Evolutionary conservation across 768 basidiomycete species (phyloP).

Genomic region (Xerocomellus amylosporus): DNA sequence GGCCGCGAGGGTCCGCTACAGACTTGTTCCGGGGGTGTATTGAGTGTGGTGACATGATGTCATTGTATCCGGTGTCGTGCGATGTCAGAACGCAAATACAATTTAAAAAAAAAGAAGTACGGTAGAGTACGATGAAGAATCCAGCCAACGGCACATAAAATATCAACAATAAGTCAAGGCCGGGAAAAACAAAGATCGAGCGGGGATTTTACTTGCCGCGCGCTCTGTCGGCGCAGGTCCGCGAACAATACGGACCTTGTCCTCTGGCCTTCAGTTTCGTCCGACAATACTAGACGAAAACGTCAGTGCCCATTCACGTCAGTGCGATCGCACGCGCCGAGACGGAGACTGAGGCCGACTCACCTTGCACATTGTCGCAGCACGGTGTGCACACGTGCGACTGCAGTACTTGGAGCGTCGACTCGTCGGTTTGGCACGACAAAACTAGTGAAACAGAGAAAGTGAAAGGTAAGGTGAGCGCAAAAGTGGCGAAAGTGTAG

Average conservation of each 20-base stretch:
- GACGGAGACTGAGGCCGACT: neutral
- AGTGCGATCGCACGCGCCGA: neutral
- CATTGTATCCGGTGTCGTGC: neutral
- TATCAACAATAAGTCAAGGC: neutral
- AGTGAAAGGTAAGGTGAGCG: neutral
- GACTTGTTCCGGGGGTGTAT: constrained; percentile 47
- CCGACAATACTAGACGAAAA: constrained; percentile 21
- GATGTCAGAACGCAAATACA: neutral
- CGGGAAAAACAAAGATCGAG: neutral
- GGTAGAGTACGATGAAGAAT: constrained; percentile 2
- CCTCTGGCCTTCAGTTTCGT: constrained; percentile 15
- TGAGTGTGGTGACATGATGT: constrained; percentile 15
- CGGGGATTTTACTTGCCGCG: constrained; percentile 9
- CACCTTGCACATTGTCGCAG: constrained; percentile 31
- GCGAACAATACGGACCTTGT: constrained; percentile 26
- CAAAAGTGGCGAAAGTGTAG: neutral
- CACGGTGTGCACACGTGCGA: constrained; percentile 53
- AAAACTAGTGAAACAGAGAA: constrained; percentile 36
- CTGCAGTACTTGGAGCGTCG: constrained; percentile 58
- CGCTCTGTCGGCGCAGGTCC: constrained; percentile 21
- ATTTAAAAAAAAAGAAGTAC: neutral
- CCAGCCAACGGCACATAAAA: neutral
- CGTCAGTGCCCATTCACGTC: neutral
- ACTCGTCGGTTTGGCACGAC: constrained; percentile 56
- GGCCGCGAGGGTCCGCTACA: constrained; percentile 45